These are phyloP conservation scores for Cladosporium sp. DNA, from an alignment of 2,329 filamentous ascomycete genomes.

Conservation along the genomic window DNA sequence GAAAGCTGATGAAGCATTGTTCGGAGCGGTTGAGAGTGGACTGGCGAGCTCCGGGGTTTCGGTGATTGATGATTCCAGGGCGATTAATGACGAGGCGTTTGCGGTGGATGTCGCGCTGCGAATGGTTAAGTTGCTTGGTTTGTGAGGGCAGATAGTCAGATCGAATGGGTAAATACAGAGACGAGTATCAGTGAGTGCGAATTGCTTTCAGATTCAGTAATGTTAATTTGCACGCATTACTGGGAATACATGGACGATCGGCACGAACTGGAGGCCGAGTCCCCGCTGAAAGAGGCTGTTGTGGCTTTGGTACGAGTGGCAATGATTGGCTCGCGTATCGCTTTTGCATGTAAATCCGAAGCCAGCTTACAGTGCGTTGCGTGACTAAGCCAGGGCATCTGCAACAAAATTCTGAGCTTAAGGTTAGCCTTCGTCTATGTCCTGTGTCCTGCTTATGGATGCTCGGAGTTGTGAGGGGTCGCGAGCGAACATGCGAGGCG, in stretches of 20 bases:
- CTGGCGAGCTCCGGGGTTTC: constrained; percentile 47
- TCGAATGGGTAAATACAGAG: too few species aligned
- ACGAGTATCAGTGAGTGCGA: too few species aligned
- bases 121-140: constrained; percentile 22
- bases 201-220: too few species aligned
- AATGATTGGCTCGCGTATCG: neutral
- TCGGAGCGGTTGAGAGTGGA: constrained; percentile 44
- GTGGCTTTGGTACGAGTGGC: too few species aligned
- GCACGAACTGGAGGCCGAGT: too few species aligned
- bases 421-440: too few species aligned
- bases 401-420: neutral
- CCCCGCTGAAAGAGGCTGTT: too few species aligned
- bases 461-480: neutral
- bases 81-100: constrained; percentile 53
- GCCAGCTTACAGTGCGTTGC: neutral
- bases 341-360: neutral
- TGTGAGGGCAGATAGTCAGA: constrained; percentile 1
- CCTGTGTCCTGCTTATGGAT: neutral
- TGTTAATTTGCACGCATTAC: too few species aligned
- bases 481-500: neutral
- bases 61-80: constrained; percentile 48
- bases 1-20: constrained; percentile 45
- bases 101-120: constrained; percentile 44
- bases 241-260: too few species aligned
- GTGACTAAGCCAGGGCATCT: neutral